Base-by-base conservation (phyloP, 2,329 filamentous ascomycete genomes). In the Raffaelea deltoideospora region DNA sequence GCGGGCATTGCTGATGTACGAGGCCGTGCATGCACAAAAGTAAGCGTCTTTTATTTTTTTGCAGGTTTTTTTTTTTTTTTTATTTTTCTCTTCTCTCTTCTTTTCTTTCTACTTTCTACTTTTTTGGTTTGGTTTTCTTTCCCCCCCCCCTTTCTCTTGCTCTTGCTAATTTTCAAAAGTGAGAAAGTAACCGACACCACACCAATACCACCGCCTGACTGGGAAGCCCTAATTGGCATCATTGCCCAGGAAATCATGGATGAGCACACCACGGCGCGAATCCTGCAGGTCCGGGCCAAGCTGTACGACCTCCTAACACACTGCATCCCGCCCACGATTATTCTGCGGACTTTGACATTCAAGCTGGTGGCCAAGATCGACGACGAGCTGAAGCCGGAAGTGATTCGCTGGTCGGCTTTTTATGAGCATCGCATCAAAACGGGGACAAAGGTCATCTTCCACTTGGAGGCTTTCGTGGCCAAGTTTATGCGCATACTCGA, bases 401-500 rank as follows among this genome's bases (percentile, higher is more conserved):
- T 98, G 5, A 81, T 98, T 46, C 84, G 80, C 53, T 98, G 90
- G 90, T 83, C 85, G 5, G 87, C 90, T 0, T 96, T 95, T 52
- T 98, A 93, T 56, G 92, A 98, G 58, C 90, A 98, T 57, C 73
- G 90, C 42, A 83, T 96, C 59, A 83, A 83, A 54, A 80, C 80
- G 48, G 90, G 90, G 35, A 86, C 72, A 41, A 98, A 98, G 67
- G 82, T 93, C 40, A 96, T 98, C 44, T 98, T 98, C 59, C 92
- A 98, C 53, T 64, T 98, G 4, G 92, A 98, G 59, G 90, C 90
- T 4, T 98, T 98, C 58, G 90, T 98, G 40, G 88, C 88, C 40
- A 96, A 95, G 63, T 94, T 96, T 55, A 96, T 98, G 88, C 75
- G 88, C 48, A 75, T 96, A 47, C 72, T 88, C 44, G 90, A 98